Conservation (phyloP, 495 filamentous ascomycete genomes). For the Haplographium delicatum region DNA sequence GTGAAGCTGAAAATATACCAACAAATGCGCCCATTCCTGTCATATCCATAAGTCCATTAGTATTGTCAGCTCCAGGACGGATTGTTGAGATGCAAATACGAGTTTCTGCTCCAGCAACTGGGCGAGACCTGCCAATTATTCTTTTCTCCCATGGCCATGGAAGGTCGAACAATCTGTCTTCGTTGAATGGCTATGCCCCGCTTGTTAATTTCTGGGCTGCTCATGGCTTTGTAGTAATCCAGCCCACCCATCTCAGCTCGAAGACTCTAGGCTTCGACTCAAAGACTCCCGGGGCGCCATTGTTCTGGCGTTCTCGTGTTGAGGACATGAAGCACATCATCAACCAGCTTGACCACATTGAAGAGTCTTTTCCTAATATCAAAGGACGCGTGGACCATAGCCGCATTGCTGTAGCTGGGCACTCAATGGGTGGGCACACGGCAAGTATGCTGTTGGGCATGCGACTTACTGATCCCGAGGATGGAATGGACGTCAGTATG, state of each 20-base stretch:
- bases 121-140: constrained; percentile 35
- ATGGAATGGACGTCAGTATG: constrained; percentile 8
- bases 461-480: constrained; percentile 28
- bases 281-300: constrained; percentile 2
- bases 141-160: constrained; percentile 36
- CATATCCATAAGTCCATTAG: constrained; percentile 35
- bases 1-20: constrained; percentile 35
- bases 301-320: constrained; percentile 32
- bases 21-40: constrained; percentile 28
- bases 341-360: constrained; percentile 33
- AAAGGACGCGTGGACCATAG: constrained; percentile 31
- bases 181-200: constrained; percentile 39
- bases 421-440: constrained; percentile 36
- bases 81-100: constrained; percentile 29
- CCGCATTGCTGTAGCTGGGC: constrained; percentile 37
- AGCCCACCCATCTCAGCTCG: constrained; percentile 42
- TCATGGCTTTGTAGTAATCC: constrained; percentile 42
- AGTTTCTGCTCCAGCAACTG: constrained; percentile 29
- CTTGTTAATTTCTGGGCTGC: constrained; percentile 41
- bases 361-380: constrained; percentile 30
- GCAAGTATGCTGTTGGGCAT: constrained; percentile 35
- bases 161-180: constrained; percentile 38
- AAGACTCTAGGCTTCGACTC: constrained; percentile 25
- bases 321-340: constrained; percentile 34
- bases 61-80: constrained; percentile 28